Conservation (phyloP, 306 rosid genomes). For the Cyclanthera cordifolia region DNA sequence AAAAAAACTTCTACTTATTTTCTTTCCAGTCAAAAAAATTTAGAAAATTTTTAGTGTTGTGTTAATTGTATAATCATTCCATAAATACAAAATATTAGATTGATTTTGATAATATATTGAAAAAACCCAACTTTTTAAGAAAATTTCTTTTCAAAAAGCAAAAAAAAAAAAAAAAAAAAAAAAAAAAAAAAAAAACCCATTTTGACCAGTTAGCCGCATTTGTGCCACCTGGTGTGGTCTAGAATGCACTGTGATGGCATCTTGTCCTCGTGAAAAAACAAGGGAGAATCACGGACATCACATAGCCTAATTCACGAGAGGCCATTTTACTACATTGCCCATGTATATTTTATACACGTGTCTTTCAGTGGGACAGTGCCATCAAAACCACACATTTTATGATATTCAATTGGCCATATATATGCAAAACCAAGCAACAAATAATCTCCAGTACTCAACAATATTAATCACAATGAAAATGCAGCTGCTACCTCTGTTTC, state of each 20-base stretch:
- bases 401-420: background rate
- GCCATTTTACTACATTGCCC: background rate
- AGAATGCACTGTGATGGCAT: slow-evolving; percentile 9
- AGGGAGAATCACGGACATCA: slow-evolving; percentile 14
- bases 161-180: too few species aligned
- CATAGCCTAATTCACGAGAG: slow-evolving; percentile 18
- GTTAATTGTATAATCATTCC: too few species aligned
- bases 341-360: background rate
- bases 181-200: too few species aligned
- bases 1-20: too few species aligned
- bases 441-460: slow-evolving; percentile 11
- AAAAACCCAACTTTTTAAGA: too few species aligned
- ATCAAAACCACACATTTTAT: background rate
- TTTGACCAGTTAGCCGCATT: background rate
- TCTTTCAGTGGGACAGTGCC: too few species aligned
- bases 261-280: slow-evolving; percentile 3
- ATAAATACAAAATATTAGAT: too few species aligned
- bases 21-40: too few species aligned
- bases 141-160: too few species aligned
- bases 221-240: slow-evolving; percentile 13
- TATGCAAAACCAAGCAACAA: slow-evolving; percentile 16
- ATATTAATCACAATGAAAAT: slow-evolving; percentile 38
- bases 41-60: too few species aligned
- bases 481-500: slow-evolving; percentile 15
- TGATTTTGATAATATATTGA: too few species aligned